phyloP scores from a whole-genome alignment of 495 filamentous ascomycete genomes.

The Neurospora sp. region DNA sequence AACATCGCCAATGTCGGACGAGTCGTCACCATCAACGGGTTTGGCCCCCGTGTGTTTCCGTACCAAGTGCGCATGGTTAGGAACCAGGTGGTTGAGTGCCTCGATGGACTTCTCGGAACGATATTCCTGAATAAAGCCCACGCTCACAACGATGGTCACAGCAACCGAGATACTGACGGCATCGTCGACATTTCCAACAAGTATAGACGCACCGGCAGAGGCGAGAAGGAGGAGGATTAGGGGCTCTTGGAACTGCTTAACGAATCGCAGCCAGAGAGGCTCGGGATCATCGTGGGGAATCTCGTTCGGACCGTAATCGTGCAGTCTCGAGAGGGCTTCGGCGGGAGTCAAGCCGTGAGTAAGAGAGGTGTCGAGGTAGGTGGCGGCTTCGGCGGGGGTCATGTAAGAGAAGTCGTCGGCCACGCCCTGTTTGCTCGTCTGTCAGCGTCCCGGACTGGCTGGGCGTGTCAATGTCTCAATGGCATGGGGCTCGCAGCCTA shows the following conservation, averaged over 20 bases:
- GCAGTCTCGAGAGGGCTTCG: constrained; percentile 68
- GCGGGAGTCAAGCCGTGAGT: constrained; percentile 67
- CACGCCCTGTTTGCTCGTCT: constrained; percentile 20
- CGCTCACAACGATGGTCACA: constrained; percentile 92
- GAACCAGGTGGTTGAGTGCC: constrained; percentile 84
- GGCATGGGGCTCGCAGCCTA: constrained; percentile 13
- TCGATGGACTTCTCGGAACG: constrained; percentile 96
- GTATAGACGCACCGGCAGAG: constrained; percentile 78
- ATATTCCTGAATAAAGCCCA: constrained; percentile 96
- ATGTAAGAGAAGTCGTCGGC: constrained; percentile 49
- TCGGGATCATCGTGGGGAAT: constrained; percentile 89
- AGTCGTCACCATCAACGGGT: constrained; percentile 16
- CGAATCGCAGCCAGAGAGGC: constrained; percentile 85
- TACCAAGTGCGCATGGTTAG: constrained; percentile 87
- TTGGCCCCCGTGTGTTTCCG: constrained; percentile 39
- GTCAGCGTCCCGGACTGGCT: constrained; percentile 2
- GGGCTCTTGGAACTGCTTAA: constrained; percentile 94
- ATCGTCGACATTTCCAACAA: constrained; percentile 94
- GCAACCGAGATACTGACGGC: constrained; percentile 90
- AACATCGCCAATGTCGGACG: constrained; percentile 31
- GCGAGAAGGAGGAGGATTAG: constrained; percentile 79
- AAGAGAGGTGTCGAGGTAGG: constrained; percentile 72
- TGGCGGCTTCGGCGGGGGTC: constrained; percentile 64
- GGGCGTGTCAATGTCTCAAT: neutral
- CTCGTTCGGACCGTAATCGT: constrained; percentile 83